These are phyloP conservation scores for Penicillium italicum DNA, from an alignment of 2,329 filamentous ascomycete species.

Conservation along the genomic window DNA sequence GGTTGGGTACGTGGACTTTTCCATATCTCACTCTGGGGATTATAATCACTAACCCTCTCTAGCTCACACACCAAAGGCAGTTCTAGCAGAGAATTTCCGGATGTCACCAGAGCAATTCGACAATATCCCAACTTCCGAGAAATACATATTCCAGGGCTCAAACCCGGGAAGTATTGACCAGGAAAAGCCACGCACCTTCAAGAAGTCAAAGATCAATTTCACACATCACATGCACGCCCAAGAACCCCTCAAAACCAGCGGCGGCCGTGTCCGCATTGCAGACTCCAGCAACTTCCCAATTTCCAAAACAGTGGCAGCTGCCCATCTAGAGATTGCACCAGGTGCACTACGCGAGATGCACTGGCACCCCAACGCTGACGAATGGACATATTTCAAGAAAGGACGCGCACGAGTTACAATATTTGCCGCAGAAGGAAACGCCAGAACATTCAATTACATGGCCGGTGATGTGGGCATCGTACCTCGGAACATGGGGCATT, in stretches of 20 bases:
- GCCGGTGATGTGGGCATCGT: slow-evolving; percentile 73
- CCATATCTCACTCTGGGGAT: too few relatives aligned
- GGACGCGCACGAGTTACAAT: slow-evolving; percentile 71
- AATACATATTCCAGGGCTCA: slow-evolving; percentile 72
- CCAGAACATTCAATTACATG: slow-evolving; percentile 70
- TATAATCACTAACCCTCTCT: background rate
- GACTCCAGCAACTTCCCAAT: slow-evolving; percentile 71
- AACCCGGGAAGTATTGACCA: slow-evolving; percentile 60
- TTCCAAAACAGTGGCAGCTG: slow-evolving; percentile 68
- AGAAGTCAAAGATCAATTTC: slow-evolving; percentile 66
- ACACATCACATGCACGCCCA: slow-evolving; percentile 67
- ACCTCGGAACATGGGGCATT: slow-evolving; percentile 71
- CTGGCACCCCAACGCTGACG: slow-evolving; percentile 75
- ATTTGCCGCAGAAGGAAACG: slow-evolving; percentile 65
- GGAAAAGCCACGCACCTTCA: slow-evolving; percentile 61
- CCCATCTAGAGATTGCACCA: slow-evolving; percentile 65
- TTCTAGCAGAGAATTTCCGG: slow-evolving; percentile 71
- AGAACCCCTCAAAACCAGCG: slow-evolving; percentile 59
- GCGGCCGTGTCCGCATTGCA: slow-evolving; percentile 67
- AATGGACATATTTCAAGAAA: slow-evolving; percentile 73
- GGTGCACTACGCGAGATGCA: slow-evolving; percentile 73
- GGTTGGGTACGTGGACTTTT: slow-evolving; percentile 52
- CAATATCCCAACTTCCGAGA: slow-evolving; percentile 60
- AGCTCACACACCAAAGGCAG: slow-evolving; percentile 68
- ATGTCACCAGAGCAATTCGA: slow-evolving; percentile 64